Base-by-base conservation (phyloP, 176 grass and related monocot genomes). In the Musa itinerans region DNA sequence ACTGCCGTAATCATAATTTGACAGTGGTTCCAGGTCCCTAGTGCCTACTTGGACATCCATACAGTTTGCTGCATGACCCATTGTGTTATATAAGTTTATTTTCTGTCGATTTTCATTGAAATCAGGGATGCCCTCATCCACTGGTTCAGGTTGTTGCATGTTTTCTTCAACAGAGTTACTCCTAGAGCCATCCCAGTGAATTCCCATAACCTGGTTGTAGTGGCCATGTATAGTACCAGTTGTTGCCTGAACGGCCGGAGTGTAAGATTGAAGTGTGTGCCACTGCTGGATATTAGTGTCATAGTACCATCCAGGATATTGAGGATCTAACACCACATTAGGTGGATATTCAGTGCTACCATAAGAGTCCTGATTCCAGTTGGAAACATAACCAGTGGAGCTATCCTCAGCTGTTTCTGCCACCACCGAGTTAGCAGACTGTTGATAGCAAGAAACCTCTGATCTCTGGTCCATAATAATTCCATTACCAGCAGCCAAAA, bases 271-370 rank as follows among this genome's bases (percentile, higher is more conserved):
- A 2, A 99, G 88, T 22, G 81, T 79, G 10, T 85, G 50, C 96
- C 91, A 94, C 72, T 89, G 82, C 69, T 92, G 88, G 0, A 71
- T 99, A 73, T 88, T 88, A 54, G 86, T 99, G 65, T 99, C 96
- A 11, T 89, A 99, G 83, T 92, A 99, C 90, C 90, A 99, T 64
- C 91, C 88, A 0, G 85, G 96, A 73, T 99, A 99, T 65, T 95
- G 86, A 0, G 91, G 69, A 9, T 99, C 92, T 68, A 99, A 99
- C 49, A 92, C 66, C 88, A 99, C 89, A 87, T 99, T 99, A 2
- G 88, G 49, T 49, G 96, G 96, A 77, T 89, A 99, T 50, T 95
- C 85, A 0, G 21, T 74, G 61, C 15, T 53, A 0, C 2, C 51
- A 1, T 29, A 19, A 16, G 10, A 57, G 56, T 13, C 66, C 53